phyloP scores from a whole-genome alignment of 768 basidiomycete genomes.

The Tricholoma flavovirens region DNA sequence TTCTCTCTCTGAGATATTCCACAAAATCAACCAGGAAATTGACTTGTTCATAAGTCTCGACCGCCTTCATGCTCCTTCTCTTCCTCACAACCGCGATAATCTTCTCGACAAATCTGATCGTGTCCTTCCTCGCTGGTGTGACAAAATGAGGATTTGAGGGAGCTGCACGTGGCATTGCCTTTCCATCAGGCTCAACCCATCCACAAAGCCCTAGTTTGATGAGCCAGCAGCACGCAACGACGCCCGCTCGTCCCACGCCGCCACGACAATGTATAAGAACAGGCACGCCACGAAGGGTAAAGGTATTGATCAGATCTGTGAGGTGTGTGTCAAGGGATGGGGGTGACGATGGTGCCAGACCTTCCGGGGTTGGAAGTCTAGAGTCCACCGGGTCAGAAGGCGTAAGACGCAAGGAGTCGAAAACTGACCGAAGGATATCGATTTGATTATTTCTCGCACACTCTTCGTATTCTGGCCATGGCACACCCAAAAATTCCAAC shows the following conservation, averaged over 20 bases:
- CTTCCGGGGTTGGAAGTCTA: conserved; percentile 87
- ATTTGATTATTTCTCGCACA: conserved; percentile 60
- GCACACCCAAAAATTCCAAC: conserved; percentile 77
- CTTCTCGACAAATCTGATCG: conserved; percentile 64
- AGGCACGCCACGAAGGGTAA: conserved; percentile 66
- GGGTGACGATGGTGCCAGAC: conserved; percentile 65
- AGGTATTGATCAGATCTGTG: conserved; percentile 55
- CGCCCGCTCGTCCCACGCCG: conserved; percentile 89
- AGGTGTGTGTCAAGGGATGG: conserved; percentile 61
- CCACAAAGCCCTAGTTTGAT: conserved; percentile 88
- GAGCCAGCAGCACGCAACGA: conserved; percentile 90
- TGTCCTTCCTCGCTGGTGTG: conserved; percentile 27
- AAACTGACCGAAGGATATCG: conserved; percentile 66
- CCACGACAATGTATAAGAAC: conserved; percentile 90
- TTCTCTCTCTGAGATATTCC: conserved; percentile 40
- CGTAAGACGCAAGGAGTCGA: conserved; percentile 7
- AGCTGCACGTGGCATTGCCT: not conserved
- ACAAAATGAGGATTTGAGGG: not conserved
- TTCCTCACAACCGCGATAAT: conserved; percentile 69
- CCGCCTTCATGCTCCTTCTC: conserved; percentile 80
- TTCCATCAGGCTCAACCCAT: conserved; percentile 37
- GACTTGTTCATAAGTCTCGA: conserved; percentile 94
- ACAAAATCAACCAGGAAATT: conserved; percentile 75
- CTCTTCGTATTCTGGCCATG: conserved; percentile 72
- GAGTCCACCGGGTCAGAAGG: conserved; percentile 3